Evolutionary conservation across 352 stramenopile genomes (phyloP).

Genomic region (Phytophthora sp.): DNA sequence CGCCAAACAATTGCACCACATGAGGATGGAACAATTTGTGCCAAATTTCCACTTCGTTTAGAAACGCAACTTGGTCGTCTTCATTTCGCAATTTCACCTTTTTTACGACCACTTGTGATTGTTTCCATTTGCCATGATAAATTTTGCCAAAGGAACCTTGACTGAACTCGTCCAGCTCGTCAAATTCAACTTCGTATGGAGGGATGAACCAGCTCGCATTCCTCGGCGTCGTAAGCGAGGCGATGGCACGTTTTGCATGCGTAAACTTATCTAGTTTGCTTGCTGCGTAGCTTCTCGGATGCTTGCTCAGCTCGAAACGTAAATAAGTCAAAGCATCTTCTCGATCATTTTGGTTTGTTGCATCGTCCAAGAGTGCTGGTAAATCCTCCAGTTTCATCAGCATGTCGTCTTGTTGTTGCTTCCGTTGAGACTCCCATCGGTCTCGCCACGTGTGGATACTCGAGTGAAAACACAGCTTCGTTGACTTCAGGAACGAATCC

Average conservation of each 20-base stretch:
- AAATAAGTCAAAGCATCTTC: conserved; percentile 19
- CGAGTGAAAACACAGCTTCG: no score
- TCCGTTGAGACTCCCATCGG: conserved; percentile 3
- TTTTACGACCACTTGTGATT: conserved; percentile 30
- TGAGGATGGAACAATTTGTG: conserved; percentile 12
- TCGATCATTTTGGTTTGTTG: conserved; percentile 2
- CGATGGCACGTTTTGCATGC: background rate
- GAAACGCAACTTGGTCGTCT: conserved; percentile 14
- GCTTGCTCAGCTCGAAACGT: conserved; percentile 23
- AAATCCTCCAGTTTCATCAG: conserved; percentile 10
- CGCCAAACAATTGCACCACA: conserved; percentile 14
- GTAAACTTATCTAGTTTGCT: conserved; percentile 7
- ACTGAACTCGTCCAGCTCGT: conserved; percentile 23
- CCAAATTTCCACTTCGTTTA: conserved; percentile 28
- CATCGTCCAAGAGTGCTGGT: background rate
- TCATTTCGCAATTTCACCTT: conserved; percentile 21
- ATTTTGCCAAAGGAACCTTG: conserved; percentile 19
- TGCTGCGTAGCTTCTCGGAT: conserved; percentile 10
- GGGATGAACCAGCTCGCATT: conserved; percentile 23
- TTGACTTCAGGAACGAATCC: no score
- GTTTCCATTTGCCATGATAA: conserved; percentile 23
- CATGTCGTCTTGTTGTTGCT: conserved; percentile 16
- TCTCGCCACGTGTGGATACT: no score
- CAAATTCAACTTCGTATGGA: conserved; percentile 27
- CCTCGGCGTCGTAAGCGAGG: background rate